Base-by-base conservation (phyloP, 768 basidiomycete species). In the Suillus brevipes region DNA sequence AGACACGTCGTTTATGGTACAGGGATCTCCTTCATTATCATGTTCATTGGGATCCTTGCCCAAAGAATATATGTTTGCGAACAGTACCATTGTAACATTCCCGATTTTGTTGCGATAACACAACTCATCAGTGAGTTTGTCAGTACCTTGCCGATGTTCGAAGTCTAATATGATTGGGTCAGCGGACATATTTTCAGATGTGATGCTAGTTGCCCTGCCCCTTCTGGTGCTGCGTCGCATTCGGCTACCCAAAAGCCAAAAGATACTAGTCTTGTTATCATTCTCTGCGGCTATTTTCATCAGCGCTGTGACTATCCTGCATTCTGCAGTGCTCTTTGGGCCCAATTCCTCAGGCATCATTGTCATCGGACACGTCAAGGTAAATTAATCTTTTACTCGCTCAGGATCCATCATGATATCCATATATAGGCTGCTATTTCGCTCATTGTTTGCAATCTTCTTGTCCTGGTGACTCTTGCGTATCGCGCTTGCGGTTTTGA, bases 281-380 rank as follows among this genome's bases (percentile, higher is more conserved):
- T 68, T 75, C 38, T 71, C 68, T 4, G 74, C 71, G 9, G 68
- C 62, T 50, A 63, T 71, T 38, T 58, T 71, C 34, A 68, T 75
- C 47, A 67, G 57, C n/a, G 3, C 68, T 6, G 63, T 74, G 38
- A 74, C 71, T 16, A 23, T 75, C 25, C 16, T 61, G 0, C 57
- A 75, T 18, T 61, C 63, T 10, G 56, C 67, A 8, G 20, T 60
- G 9, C 42, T 69, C 7, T 65, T 69, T 3, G 57, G 12, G 14
- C 53, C 59, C 3, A 2, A 64, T 10, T 67, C 69, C 6, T 65
- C 70, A 3, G 69, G 68, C 23, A 62, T 62, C 14, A 63, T 72
- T 63, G 31, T 75, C 38, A 64, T 67, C n/a, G 72, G 60, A 23
- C 69, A 75, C 12, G 63, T 74, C 65, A 73, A 73, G 55, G 65